phyloP scores from a whole-genome alignment of 2,329 filamentous ascomycete species.

The Cladosporium sp. region DNA sequence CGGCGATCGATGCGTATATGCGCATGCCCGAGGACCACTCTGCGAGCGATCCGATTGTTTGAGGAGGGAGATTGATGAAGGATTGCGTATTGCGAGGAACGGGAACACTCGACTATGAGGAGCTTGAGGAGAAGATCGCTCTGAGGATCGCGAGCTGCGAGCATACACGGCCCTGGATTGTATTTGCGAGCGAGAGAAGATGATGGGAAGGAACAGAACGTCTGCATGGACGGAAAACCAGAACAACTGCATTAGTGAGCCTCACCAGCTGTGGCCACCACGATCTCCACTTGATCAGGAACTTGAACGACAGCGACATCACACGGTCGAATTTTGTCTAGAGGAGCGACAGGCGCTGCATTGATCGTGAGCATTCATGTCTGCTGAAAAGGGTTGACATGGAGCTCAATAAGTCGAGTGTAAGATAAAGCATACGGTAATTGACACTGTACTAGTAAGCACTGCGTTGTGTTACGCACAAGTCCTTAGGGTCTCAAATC shows the following conservation, averaged over 20 bases:
- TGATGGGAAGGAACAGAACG: not conserved
- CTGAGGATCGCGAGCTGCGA: not conserved
- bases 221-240: not conserved
- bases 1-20: constrained; percentile 92
- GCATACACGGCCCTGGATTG: not conserved
- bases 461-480: not conserved
- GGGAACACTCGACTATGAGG: not conserved
- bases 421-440: not conserved
- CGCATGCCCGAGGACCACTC: constrained; percentile 59
- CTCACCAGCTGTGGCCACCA: not conserved
- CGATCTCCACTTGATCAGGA: constrained; percentile 2
- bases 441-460: not conserved
- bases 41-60: constrained; percentile 40
- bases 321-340: not conserved
- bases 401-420: not conserved
- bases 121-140: not conserved
- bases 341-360: not conserved
- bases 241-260: not conserved
- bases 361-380: not conserved
- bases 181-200: not conserved
- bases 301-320: not conserved
- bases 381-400: not conserved
- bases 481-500: not conserved
- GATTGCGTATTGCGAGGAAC: not conserved
- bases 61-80: constrained; percentile 18